Conservation (phyloP, 1,284 basidiomycete genomes). For the Sparassis latifolia region DNA sequence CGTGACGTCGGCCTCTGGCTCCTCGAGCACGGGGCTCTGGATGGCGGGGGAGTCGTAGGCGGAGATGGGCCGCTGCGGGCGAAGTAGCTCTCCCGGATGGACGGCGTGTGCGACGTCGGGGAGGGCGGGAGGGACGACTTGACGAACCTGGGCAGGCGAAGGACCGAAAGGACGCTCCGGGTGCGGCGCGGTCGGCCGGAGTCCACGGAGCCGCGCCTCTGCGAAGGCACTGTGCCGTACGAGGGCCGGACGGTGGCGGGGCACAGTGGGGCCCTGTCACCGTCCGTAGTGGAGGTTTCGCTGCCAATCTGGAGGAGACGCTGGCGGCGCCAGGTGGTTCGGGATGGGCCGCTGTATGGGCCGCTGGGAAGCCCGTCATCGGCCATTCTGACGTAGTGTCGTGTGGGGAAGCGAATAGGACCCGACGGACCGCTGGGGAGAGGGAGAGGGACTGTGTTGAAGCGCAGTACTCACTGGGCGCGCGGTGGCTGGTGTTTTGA, state of each 20-base stretch:
- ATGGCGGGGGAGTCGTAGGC: conserved; percentile 58
- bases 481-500: not conserved
- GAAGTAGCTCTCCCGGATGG: conserved; percentile 36
- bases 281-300: conserved; percentile 13
- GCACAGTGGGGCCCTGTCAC: conserved; percentile 21
- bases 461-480: not conserved
- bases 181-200: conserved; percentile 26
- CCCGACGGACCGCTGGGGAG: too few species aligned
- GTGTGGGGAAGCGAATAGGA: too few species aligned
- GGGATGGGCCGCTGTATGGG: conserved; percentile 30
- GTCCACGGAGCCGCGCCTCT: conserved; percentile 22
- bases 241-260: conserved; percentile 18
- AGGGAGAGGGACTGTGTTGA: too few species aligned
- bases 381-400: too few species aligned
- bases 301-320: conserved; percentile 43
- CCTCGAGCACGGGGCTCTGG: conserved; percentile 24
- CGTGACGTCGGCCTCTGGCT: conserved; percentile 52
- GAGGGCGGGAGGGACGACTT: conserved; percentile 27
- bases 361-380: conserved; percentile 18
- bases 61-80: conserved; percentile 55
- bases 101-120: conserved; percentile 23
- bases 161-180: conserved; percentile 28
- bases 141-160: conserved; percentile 28
- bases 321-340: conserved; percentile 45
- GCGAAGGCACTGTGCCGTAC: conserved; percentile 42